A percentile compares a stretch with the other conserved stretches of the same genome.
These are phyloP conservation scores for Penicillium malachiteum DNA, from an alignment of 495 filamentous ascomycete genomes.

Conservation along the genomic window DNA sequence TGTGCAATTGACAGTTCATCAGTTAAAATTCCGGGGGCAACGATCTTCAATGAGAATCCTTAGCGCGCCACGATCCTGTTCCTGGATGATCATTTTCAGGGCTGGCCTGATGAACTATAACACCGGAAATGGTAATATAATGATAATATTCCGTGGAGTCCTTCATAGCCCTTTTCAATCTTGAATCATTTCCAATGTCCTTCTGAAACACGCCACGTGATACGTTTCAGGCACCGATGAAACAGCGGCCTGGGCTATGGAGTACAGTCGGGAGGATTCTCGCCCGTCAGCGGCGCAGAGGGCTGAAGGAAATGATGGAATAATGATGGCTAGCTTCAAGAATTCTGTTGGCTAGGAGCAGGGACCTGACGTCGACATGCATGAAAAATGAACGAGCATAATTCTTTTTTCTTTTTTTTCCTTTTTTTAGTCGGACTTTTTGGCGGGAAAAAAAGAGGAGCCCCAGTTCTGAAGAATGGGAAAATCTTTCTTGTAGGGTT, in stretches of 20 bases:
- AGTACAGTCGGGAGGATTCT: neutral
- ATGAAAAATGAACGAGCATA: neutral
- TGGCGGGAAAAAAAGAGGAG: neutral
- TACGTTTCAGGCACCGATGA: neutral
- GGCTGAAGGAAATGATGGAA: neutral
- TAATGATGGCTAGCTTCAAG: neutral
- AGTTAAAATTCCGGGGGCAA: too few relatives aligned
- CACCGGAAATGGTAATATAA: too few relatives aligned
- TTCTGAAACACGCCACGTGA: neutral
- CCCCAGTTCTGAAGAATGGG: too few relatives aligned
- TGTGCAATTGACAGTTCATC: too few relatives aligned
- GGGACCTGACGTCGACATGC: neutral
- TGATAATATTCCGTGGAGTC: too few relatives aligned
- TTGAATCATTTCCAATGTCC: too few relatives aligned
- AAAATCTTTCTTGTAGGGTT: too few relatives aligned
- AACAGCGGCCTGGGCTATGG: constrained; percentile 1
- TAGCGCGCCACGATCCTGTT: too few relatives aligned
- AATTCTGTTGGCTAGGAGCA: neutral
- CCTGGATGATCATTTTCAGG: too few relatives aligned
- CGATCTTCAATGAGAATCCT: too few relatives aligned
- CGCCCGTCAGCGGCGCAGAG: constrained; percentile 2
- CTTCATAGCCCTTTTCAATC: too few relatives aligned
- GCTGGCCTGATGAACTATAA: too few relatives aligned
- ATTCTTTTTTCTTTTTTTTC: neutral
- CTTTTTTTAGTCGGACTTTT: neutral